A percentile compares a stretch with the other conserved stretches of the same genome.
phyloP scores from a whole-genome alignment of 2,329 filamentous ascomycete genomes.

The Blastomyces parvus region DNA sequence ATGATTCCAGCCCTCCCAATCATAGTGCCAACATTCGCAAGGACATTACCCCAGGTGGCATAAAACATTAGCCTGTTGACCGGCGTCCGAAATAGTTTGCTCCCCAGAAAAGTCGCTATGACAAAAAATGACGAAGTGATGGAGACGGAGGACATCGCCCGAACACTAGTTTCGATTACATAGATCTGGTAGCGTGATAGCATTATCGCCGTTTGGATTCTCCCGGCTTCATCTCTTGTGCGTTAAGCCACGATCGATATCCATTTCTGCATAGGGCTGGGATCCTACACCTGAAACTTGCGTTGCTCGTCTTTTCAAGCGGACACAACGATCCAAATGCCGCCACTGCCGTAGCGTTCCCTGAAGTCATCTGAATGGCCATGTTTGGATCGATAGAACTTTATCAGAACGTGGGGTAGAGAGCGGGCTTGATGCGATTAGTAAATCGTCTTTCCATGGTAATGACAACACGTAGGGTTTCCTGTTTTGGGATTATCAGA shows the following conservation, averaged over 20 bases:
- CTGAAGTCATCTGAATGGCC: neutral
- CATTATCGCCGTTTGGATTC: too few relatives aligned
- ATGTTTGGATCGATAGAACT: neutral
- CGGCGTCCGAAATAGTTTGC: conserved; percentile 19
- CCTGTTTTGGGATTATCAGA: too few relatives aligned
- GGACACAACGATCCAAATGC: neutral
- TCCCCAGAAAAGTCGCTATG: conserved; percentile 17
- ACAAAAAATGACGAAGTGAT: conserved; percentile 17
- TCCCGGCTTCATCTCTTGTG: neutral
- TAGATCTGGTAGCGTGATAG: conserved; percentile 1
- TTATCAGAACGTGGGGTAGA: neutral
- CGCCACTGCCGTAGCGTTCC: neutral
- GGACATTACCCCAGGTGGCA: conserved; percentile 70
- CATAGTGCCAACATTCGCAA: conserved; percentile 66
- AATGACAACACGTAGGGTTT: neutral
- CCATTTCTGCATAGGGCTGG: neutral
- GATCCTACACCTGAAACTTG: neutral
- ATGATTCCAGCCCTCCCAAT: conserved; percentile 56
- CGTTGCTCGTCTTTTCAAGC: neutral
- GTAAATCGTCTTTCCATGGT: neutral
- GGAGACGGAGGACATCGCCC: conserved; percentile 18
- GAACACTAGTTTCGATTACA: conserved; percentile 14
- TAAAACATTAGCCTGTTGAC: conserved; percentile 81
- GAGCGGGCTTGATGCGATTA: neutral
- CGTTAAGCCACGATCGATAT: neutral